Base-by-base conservation (phyloP, 2,329 filamentous ascomycete genomes). In the Pseudocercospora vitis region DNA sequence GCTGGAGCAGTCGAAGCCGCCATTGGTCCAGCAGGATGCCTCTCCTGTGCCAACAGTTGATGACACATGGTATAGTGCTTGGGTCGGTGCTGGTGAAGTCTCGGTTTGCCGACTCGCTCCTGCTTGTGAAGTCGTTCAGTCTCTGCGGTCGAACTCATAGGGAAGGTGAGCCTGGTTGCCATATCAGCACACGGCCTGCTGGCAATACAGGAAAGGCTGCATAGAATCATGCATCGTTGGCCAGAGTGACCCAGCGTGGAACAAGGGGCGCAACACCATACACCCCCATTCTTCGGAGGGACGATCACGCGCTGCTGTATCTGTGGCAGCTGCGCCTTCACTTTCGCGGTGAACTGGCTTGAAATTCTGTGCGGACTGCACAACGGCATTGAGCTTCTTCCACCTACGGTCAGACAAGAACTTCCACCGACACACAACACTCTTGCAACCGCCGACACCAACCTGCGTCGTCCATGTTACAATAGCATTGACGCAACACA, bases 141-240 rank as follows among this genome's bases (percentile, higher is more conserved):
- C 4, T 26, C n/a, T n/a, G n/a, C 6, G 26, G 26, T 29, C 6
- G 26, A 11, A 12, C 18, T 42, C 12, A 26, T 11, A 14, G 23
- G 23, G 42, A 45, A 45, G 42, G 42, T 8, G 42, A 16, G 14
- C 23, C 42, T 42, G 42, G 23, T 31, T 28, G 42, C 24, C n/a
- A 18, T 2, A 31, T 45, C 42, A 45, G 42, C 14, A 45, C 14
- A 45, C 19, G n/a, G 42, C 42, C 29, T 29, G 39, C 39, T 26
- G 3, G 16, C 39, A 9, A n/a, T 21, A 26, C 14, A 18, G 3
- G 26, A 21, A 18, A 44, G 39, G n/a, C 33, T 37, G 33, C 21
- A 37, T 37, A 8, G 14, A 18, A 9, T 8, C 6, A 18, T 19
- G 5, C 21, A 37, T 19, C 33, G 33, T 37, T 18, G 18, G 18